Percentiles rank a stretch among this genome's conserved stretches.
Conservation (phyloP, 106 monocot species). For the Triglochin maritima region DNA sequence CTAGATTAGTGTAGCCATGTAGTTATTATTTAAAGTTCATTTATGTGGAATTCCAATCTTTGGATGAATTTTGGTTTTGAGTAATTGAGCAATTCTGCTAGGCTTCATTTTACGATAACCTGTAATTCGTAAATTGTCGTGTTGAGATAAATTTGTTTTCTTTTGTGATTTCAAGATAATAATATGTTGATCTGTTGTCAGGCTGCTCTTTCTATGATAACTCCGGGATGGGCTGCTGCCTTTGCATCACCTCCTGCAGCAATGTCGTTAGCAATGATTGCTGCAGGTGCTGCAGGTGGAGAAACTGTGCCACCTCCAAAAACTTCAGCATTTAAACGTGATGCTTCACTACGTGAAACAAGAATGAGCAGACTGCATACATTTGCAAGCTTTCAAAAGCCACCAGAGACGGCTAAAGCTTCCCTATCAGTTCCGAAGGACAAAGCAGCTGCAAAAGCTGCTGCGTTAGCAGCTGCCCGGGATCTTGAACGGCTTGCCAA, state of each 20-base stretch:
- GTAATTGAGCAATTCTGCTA: no score
- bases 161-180: background rate
- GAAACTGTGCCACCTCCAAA: constrained; percentile 51
- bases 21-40: no score
- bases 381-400: constrained; percentile 79
- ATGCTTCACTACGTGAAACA: constrained; percentile 57
- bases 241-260: constrained; percentile 99
- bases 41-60: no score
- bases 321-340: constrained; percentile 40
- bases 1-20: no score
- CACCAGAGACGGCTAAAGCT: constrained; percentile 42
- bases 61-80: no score
- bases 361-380: constrained; percentile 48
- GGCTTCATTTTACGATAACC: no score
- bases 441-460: constrained; percentile 82
- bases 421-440: constrained; percentile 56
- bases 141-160: background rate
- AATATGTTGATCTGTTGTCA: constrained; percentile 25
- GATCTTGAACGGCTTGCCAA: constrained; percentile 80
- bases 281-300: constrained; percentile 83
- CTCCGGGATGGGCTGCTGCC: constrained; percentile 95
- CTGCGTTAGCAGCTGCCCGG: constrained; percentile 78
- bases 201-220: constrained; percentile 93
- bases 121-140: no score
- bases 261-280: constrained; percentile 98